A percentile compares a stretch with the other conserved stretches of the same genome.
Evolutionary conservation across 1,284 basidiomycete species (phyloP).

Genomic region (Apiotrichum laibachii): DNA sequence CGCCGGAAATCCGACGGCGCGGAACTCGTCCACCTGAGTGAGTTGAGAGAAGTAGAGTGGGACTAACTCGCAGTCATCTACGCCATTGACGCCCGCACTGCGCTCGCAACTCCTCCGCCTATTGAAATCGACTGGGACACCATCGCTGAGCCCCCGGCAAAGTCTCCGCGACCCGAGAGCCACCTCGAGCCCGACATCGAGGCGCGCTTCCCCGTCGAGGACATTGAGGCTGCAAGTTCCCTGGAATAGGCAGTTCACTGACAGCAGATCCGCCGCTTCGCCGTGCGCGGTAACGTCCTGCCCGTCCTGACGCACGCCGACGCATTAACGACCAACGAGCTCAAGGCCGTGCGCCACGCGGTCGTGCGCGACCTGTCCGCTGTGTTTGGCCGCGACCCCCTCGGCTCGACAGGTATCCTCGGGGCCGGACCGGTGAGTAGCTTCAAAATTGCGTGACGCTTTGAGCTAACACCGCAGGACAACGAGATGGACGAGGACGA

Average conservation of each 20-base stretch:
- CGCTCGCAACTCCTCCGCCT: conserved; percentile 20
- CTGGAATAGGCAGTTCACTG: background rate
- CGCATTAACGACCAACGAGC: conserved; percentile 33
- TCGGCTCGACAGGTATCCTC: conserved; percentile 19
- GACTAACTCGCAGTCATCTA: conserved; percentile 36
- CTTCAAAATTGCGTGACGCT: background rate
- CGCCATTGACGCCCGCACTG: conserved; percentile 40
- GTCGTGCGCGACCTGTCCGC: conserved; percentile 32
- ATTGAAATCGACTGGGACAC: conserved; percentile 24
- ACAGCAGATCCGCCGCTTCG: conserved; percentile 37
- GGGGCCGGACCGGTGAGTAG: conserved; percentile 10
- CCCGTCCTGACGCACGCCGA: conserved; percentile 43
- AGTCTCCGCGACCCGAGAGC: conserved; percentile 5
- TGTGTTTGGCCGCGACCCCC: conserved; percentile 21
- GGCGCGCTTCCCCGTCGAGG: conserved; percentile 17
- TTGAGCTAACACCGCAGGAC: background rate
- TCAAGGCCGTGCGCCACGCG: conserved; percentile 25
- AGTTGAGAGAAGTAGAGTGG: conserved; percentile 7
- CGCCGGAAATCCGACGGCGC: conserved; percentile 36
- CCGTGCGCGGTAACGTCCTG: conserved; percentile 38
- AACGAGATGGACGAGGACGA: conserved; percentile 15
- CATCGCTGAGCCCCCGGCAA: conserved; percentile 13
- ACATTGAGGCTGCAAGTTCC: conserved; percentile 21
- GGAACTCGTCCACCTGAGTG: conserved; percentile 43
- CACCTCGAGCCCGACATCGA: conserved; percentile 6